Evolutionary conservation across 352 stramenopile species (phyloP).

Genomic region (Pythium dissimile): DNA sequence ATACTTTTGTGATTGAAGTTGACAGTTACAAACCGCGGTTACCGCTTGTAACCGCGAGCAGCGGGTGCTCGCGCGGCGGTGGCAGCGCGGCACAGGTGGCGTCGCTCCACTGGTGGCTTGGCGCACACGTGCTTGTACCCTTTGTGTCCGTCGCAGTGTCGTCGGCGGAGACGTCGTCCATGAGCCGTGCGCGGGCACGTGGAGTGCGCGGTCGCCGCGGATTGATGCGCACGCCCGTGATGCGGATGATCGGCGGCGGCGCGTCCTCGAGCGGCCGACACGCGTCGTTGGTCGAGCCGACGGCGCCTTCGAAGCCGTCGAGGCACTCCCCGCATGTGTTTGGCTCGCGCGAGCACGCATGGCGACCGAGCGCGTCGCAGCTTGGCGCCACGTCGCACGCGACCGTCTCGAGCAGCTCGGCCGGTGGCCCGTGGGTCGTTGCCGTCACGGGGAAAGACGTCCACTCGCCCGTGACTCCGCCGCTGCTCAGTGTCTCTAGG

Average conservation of each 20-base stretch:
- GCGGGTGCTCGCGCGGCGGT: constrained; percentile 6
- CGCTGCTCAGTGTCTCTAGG: constrained; percentile 68
- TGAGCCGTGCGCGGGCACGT: background rate
- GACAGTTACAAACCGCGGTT: background rate
- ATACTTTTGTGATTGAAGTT: too few relatives aligned
- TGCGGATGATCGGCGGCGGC: constrained; percentile 40
- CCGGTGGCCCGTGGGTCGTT: constrained; percentile 56
- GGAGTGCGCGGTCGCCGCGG: constrained; percentile 10
- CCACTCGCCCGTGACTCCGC: constrained; percentile 65
- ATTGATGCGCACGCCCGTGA: constrained; percentile 67
- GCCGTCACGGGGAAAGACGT: constrained; percentile 38
- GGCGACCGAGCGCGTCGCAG: constrained; percentile 47
- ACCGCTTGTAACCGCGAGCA: constrained; percentile 8
- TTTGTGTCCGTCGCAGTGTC: background rate
- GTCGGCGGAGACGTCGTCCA: too few relatives aligned
- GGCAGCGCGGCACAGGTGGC: constrained; percentile 37
- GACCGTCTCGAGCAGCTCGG: constrained; percentile 63
- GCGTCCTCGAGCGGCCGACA: constrained; percentile 22
- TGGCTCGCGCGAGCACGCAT: constrained; percentile 41
- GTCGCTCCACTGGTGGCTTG: too few relatives aligned
- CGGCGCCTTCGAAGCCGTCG: constrained; percentile 37
- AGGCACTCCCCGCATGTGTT: constrained; percentile 75
- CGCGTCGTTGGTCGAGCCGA: constrained; percentile 36
- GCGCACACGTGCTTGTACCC: too few relatives aligned
- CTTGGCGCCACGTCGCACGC: constrained; percentile 40